Conservation (phyloP, 164 flowering plant genomes). For the Aristolochia fimbriata region DNA sequence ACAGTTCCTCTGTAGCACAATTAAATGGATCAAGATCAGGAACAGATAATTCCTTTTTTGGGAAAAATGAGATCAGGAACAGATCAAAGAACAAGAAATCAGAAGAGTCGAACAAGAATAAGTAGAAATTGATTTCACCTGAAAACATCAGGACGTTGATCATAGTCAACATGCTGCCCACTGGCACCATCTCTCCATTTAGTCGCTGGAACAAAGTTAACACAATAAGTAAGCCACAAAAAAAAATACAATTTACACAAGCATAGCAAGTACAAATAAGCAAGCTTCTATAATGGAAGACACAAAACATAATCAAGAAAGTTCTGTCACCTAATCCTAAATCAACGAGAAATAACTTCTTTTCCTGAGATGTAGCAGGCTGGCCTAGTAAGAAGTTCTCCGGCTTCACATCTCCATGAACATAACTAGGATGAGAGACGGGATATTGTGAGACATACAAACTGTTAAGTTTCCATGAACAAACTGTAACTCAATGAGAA, state of each 20-base stretch:
- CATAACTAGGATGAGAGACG: slow-evolving; percentile 37
- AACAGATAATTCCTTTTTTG: too few relatives aligned
- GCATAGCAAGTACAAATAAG: neutral
- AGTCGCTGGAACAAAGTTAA: slow-evolving; percentile 50
- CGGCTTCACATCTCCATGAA: slow-evolving; percentile 95
- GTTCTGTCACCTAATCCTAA: slow-evolving; percentile 66
- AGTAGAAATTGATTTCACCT: slow-evolving; percentile 28
- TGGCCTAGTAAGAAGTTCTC: slow-evolving; percentile 85
- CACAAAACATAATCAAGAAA: neutral
- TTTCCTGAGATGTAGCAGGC: slow-evolving; percentile 61
- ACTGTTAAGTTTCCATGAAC: too few relatives aligned
- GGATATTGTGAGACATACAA: neutral
- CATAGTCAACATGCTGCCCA: slow-evolving; percentile 84
- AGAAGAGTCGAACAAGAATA: neutral
- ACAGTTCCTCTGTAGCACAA: slow-evolving; percentile 61
- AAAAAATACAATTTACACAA: neutral
- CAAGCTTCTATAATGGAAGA: neutral
- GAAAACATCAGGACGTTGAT: slow-evolving; percentile 92
- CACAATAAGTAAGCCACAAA: neutral
- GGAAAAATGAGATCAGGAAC: slow-evolving; percentile 6
- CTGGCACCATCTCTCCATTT: slow-evolving; percentile 65
- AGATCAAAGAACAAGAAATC: neutral
- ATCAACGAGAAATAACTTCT: slow-evolving; percentile 82
- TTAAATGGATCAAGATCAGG: slow-evolving; percentile 2
- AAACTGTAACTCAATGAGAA: too few relatives aligned